These are phyloP conservation scores for Alternaria panax DNA, from an alignment of 2,329 filamentous ascomycete species.

Conservation along the genomic window DNA sequence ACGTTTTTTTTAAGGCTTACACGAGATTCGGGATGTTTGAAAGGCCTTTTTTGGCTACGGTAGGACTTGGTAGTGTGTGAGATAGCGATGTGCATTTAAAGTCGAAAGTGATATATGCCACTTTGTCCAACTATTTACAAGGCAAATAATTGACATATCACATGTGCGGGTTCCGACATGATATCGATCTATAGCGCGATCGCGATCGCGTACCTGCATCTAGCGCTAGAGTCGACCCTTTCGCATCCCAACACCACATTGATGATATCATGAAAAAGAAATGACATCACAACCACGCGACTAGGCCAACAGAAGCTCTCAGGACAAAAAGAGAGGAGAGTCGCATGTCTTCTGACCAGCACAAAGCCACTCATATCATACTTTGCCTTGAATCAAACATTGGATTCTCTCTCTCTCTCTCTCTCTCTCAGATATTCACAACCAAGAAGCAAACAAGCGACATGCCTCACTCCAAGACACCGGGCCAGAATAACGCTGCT, in stretches of 20 bases:
- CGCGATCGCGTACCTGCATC: constrained; percentile 5
- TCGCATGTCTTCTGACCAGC: background rate
- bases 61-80: background rate
- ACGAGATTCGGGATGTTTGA: background rate
- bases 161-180: background rate
- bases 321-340: background rate
- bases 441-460: background rate
- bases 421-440: background rate
- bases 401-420: background rate
- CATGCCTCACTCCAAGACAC: constrained; percentile 30
- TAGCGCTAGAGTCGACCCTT: background rate
- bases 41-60: background rate
- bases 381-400: background rate
- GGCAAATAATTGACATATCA: background rate
- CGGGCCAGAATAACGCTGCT: constrained; percentile 27
- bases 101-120: background rate
- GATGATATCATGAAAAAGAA: constrained; percentile 8
- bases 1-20: background rate
- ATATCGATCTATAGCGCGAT: background rate
- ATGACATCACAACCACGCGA: background rate
- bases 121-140: background rate
- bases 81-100: background rate
- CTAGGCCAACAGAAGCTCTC: background rate
- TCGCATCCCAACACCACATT: background rate
- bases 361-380: background rate